Evolutionary conservation across 179 eudicot genomes (phyloP), one percentile per base, ranked within the genome.

Genomic region (Silene coronaria): DNA sequence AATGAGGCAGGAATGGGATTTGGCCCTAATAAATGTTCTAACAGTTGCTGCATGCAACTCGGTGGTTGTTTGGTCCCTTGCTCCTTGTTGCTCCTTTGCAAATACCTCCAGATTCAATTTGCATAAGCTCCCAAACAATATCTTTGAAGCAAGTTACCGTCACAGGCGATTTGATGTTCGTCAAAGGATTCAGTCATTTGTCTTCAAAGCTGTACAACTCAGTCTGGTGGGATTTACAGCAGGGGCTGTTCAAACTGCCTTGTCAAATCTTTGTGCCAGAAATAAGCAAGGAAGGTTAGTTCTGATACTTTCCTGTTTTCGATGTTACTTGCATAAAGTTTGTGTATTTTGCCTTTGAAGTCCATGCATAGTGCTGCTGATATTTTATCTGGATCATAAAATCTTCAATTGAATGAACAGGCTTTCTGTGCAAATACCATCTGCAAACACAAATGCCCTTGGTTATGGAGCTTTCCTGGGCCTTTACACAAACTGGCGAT

Each of bases 1-100:
- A 88, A 88, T 91, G 75, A 90, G 84, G 86, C 85, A 91, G 79
- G 98, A 91, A 75, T 91, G 98, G 93, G 92, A 90, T 85, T 88
- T 93, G 79, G 97, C 91, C 42, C 89, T 90, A 51, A 82, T 88
- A 51, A 93, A 93, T 78, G 91, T 91, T 59, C 89, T 90, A 58
- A 90, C 96, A 2, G 89, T 80, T 19, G 77, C 98, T 64, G 90
- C 97, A 22, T 90, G 96, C 89, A 93, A 93, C 78, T 90, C 88
- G 64, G 73, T 83, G 51, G 91, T 89, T 76, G 93, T 90, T 77
- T 88, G 97, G 98, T 88, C 93, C 3, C 91, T 90, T 53, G 91
- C 93, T 79, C 93, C 97, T 46, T 93, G 98, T 75, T 95, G 93
- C 63, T 91, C 97, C 23, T 91, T 86, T 86, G 97, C 88, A 69